A percentile compares a stretch with the other conserved stretches of the same genome.
Evolutionary conservation across 305 asterid genomes (phyloP).

Genomic region (Fraxinus platypoda): DNA sequence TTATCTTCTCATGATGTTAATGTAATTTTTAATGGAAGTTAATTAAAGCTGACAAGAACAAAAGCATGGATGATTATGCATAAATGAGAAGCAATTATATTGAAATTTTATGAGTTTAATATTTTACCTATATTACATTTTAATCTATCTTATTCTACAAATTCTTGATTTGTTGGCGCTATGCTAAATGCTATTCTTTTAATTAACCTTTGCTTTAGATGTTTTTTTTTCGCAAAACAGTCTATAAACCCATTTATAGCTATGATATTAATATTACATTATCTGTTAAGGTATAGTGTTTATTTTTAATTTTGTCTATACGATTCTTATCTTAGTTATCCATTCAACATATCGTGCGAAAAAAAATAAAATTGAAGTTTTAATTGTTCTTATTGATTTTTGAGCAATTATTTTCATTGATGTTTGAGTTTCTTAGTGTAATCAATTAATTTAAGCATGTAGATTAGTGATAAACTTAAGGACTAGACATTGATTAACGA

Average conservation of each 20-base stretch:
- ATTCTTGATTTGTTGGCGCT: not conserved
- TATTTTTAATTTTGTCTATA: too few species aligned
- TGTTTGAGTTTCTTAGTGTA: not conserved
- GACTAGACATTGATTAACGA: not conserved
- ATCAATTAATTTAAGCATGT: not conserved
- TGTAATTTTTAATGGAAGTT: too few species aligned
- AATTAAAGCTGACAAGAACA: too few species aligned
- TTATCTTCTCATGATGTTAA: too few species aligned
- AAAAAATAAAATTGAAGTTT: not conserved
- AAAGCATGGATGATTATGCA: too few species aligned
- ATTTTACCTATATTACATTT: too few species aligned
- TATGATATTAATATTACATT: too few species aligned
- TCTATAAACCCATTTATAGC: too few species aligned
- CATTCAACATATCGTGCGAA: not conserved
- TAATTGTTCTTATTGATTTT: too few species aligned
- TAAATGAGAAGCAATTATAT: too few species aligned
- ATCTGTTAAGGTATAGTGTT: too few species aligned
- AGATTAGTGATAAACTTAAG: not conserved
- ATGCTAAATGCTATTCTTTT: not conserved
- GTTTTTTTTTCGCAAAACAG: not conserved
- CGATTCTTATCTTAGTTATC: not conserved
- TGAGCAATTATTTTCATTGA: not conserved
- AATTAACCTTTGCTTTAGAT: not conserved
- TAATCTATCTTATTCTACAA: not conserved
- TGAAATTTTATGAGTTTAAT: too few species aligned